phyloP scores from a whole-genome alignment of 257 asterid genomes.

The Perilla frutescens region DNA sequence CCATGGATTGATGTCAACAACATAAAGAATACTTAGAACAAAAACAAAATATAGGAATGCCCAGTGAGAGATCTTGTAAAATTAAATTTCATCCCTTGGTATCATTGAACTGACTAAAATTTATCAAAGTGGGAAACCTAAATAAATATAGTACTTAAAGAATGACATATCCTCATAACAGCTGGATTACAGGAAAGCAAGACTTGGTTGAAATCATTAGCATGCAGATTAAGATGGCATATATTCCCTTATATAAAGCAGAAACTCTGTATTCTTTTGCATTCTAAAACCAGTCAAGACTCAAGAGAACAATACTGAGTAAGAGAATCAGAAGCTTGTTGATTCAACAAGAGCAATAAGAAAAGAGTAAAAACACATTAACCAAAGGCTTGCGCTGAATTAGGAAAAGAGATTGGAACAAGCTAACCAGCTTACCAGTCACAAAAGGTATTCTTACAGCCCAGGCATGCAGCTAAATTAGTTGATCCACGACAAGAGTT shows the following conservation, averaged over 20 bases:
- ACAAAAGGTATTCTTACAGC: conserved; percentile 71
- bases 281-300: background rate
- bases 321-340: conserved; percentile 1
- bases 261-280: background rate
- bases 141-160: conserved; percentile 4
- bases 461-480: conserved; percentile 71
- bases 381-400: background rate
- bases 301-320: conserved; percentile 2
- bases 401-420: background rate
- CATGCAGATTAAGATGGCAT: conserved; percentile 15
- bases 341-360: background rate
- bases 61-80: background rate
- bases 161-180: background rate
- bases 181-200: conserved; percentile 14
- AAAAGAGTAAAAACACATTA: background rate
- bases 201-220: background rate
- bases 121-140: background rate
- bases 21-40: background rate
- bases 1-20: background rate
- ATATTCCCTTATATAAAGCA: background rate
- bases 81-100: background rate
- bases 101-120: background rate
- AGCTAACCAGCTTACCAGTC: conserved; percentile 59
- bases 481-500: conserved; percentile 65
- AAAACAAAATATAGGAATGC: conserved; percentile 7